phyloP scores from a whole-genome alignment of 495 filamentous ascomycete genomes.

The Xylaria castorea region DNA sequence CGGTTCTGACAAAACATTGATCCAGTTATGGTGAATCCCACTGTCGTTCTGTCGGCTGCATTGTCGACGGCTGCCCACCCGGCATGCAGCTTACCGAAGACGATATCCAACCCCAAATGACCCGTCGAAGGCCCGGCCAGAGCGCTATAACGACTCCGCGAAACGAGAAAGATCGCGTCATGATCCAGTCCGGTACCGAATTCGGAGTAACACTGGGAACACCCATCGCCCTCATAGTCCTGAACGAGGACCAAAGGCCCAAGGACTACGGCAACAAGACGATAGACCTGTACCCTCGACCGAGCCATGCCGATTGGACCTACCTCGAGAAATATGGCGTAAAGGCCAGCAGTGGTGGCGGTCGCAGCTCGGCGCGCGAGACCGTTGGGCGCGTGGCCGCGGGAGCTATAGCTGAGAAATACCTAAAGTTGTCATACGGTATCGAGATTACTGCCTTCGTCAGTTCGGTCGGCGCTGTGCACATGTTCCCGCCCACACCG shows the following conservation, averaged over 20 bases:
- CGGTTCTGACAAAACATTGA: constrained; percentile 25
- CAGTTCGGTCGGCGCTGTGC: constrained; percentile 80
- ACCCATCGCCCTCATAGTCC: constrained; percentile 85
- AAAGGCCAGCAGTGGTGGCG: constrained; percentile 91
- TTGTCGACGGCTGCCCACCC: constrained; percentile 87
- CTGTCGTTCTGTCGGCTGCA: constrained; percentile 88
- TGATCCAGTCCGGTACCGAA: constrained; percentile 95
- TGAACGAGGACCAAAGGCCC: constrained; percentile 92
- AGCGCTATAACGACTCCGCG: constrained; percentile 89
- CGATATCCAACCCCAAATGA: constrained; percentile 96
- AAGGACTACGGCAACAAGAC: constrained; percentile 92
- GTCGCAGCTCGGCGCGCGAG: constrained; percentile 89
- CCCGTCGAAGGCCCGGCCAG: constrained; percentile 88
- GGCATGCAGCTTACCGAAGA: constrained; percentile 86
- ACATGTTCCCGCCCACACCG: constrained; percentile 82
- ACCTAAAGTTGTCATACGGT: constrained; percentile 77
- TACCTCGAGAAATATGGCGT: constrained; percentile 98
- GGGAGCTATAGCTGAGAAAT: constrained; percentile 96
- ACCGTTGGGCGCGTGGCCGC: constrained; percentile 94
- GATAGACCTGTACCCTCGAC: constrained; percentile 90
- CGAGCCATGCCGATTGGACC: constrained; percentile 95
- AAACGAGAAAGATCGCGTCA: constrained; percentile 88
- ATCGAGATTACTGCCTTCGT: constrained; percentile 93
- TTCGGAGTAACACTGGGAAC: constrained; percentile 91
- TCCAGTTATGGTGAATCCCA: constrained; percentile 87